These are phyloP conservation scores for Suhomyces bokatorum DNA, from an alignment of 1,139 yeast species.

Conservation along the genomic window DNA sequence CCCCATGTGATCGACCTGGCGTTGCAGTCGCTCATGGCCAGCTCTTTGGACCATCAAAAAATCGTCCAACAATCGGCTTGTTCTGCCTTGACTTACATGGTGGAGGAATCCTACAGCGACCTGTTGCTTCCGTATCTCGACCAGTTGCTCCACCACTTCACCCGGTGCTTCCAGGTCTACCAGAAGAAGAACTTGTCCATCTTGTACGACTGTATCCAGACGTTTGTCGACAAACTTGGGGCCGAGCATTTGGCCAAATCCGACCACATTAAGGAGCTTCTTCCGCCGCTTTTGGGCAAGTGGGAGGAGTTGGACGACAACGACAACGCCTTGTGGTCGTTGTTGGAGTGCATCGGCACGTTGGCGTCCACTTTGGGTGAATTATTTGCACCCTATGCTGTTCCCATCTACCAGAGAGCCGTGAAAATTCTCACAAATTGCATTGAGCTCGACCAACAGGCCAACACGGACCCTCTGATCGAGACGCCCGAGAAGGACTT, in stretches of 20 bases:
- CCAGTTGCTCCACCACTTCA: slow-evolving; percentile 68
- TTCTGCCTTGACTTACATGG: slow-evolving; percentile 77
- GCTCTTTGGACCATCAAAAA: slow-evolving; percentile 80
- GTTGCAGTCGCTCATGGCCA: slow-evolving; percentile 68
- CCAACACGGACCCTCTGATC: slow-evolving; percentile 63
- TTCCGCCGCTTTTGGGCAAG: slow-evolving; percentile 79
- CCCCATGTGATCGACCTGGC: slow-evolving; percentile 75
- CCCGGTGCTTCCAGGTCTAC: slow-evolving; percentile 71
- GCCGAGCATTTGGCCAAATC: slow-evolving; percentile 53
- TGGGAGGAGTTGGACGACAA: slow-evolving; percentile 77
- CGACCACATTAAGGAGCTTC: slow-evolving; percentile 56
- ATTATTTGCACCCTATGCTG: slow-evolving; percentile 84
- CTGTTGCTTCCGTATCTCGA: slow-evolving; percentile 50
- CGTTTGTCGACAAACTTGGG: slow-evolving; percentile 79
- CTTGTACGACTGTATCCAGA: slow-evolving; percentile 88
- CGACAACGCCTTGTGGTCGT: slow-evolving; percentile 86
- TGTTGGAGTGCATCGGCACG: slow-evolving; percentile 88
- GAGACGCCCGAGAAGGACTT: slow-evolving; percentile 90
- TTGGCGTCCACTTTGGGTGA: slow-evolving; percentile 88
- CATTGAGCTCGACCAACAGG: slow-evolving; percentile 64
- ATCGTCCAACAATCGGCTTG: slow-evolving; percentile 95
- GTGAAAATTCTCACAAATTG: slow-evolving; percentile 66
- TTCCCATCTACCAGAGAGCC: slow-evolving; percentile 84
- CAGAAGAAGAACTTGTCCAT: slow-evolving; percentile 80
- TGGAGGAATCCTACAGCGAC: slow-evolving; percentile 73